These are phyloP conservation scores for Fusarium temperatum DNA, from an alignment of 2,329 filamentous ascomycete species.

Conservation along the genomic window DNA sequence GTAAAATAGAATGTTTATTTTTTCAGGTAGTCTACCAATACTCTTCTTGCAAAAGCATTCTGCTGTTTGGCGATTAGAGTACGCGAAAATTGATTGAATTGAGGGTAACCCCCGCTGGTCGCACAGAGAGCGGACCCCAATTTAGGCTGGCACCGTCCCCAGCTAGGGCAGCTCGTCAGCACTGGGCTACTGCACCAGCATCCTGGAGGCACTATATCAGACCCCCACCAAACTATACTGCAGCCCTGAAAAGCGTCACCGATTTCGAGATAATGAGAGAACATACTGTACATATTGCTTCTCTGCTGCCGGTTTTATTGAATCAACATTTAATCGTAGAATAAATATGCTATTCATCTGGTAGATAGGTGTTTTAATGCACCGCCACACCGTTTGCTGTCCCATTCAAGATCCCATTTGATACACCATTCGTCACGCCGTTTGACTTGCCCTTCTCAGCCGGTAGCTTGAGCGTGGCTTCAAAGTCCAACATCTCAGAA, in stretches of 20 bases:
- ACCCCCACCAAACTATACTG: not conserved
- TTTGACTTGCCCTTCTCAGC: not conserved
- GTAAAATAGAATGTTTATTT: not conserved
- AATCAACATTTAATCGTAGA: rapidly evolving
- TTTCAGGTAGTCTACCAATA: rapidly evolving
- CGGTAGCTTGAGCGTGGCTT: slow-evolving; percentile 31
- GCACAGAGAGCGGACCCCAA: not conserved
- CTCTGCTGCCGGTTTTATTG: not conserved
- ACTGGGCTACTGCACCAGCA: not conserved
- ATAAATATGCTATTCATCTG: rapidly evolving
- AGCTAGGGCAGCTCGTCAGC: not conserved
- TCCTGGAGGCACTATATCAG: not conserved
- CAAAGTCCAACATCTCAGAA: slow-evolving; percentile 54
- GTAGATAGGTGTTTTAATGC: not conserved
- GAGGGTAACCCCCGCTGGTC: too few relatives aligned
- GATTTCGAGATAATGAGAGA: not conserved
- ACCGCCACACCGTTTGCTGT: not conserved
- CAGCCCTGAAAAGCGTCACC: not conserved
- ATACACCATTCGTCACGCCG: not conserved
- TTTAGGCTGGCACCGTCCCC: not conserved
- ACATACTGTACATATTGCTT: too few relatives aligned
- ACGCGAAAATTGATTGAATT: not conserved
- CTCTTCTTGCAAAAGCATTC: too few relatives aligned
- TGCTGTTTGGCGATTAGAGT: too few relatives aligned
- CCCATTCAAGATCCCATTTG: not conserved